These are phyloP conservation scores for Chionographis japonica DNA, from an alignment of 106 monocot genomes.

Conservation along the genomic window DNA sequence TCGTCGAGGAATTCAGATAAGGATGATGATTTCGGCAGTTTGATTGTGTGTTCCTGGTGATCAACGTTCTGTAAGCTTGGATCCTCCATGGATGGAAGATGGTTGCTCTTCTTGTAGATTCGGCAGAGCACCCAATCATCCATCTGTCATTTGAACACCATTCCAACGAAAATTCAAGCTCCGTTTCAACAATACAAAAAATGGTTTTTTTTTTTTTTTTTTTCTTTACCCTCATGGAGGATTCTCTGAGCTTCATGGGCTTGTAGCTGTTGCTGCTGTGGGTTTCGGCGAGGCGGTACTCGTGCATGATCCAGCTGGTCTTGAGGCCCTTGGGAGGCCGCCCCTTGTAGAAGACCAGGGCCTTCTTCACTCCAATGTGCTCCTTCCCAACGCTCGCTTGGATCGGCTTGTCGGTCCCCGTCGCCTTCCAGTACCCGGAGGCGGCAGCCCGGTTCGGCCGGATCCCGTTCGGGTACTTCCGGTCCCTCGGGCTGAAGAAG, in stretches of 20 bases:
- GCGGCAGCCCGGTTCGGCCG: slow-evolving; percentile 59
- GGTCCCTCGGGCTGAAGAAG: slow-evolving; percentile 60
- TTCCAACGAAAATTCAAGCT: too few relatives aligned
- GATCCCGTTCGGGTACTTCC: slow-evolving; percentile 61
- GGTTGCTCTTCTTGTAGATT: slow-evolving; percentile 64
- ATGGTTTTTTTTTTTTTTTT: too few relatives aligned
- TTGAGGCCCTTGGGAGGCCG: slow-evolving; percentile 69
- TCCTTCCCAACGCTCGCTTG: slow-evolving; percentile 7
- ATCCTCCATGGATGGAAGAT: slow-evolving; percentile 20
- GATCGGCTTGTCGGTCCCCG: slow-evolving; percentile 61
- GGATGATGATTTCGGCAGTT: slow-evolving; percentile 33
- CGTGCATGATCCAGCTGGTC: slow-evolving; percentile 91
- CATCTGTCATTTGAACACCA: slow-evolving; percentile 25
- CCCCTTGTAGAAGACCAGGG: slow-evolving; percentile 72
- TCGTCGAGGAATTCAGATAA: slow-evolving; percentile 35
- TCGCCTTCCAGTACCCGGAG: slow-evolving; percentile 67
- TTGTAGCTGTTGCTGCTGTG: slow-evolving; percentile 36
- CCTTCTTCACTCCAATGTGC: slow-evolving; percentile 72
- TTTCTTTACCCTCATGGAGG: slow-evolving; percentile 57
- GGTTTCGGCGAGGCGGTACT: slow-evolving; percentile 63
- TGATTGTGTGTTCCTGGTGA: slow-evolving; percentile 1
- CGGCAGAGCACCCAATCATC: slow-evolving; percentile 80
- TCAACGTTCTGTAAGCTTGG: slow-evolving; percentile 2
- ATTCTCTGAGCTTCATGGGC: slow-evolving; percentile 45
- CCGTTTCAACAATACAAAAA: too few relatives aligned